A percentile compares a stretch with the other conserved stretches of the same genome.
phyloP scores from a whole-genome alignment of 306 rosid genomes.

The Pyrus betulifolia region DNA sequence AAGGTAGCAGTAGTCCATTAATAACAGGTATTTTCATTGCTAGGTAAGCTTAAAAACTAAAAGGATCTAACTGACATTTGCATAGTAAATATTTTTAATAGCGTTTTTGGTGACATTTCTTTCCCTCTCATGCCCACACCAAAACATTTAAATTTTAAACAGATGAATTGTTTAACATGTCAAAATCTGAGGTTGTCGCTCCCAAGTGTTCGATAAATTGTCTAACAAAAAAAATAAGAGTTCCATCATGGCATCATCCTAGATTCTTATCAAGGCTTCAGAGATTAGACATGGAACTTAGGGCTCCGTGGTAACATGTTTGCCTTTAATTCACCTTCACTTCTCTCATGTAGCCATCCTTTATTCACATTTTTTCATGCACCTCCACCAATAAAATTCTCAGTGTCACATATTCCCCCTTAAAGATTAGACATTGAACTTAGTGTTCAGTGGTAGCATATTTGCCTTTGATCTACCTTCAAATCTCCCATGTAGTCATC shows the following conservation, averaged over 20 bases:
- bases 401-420: neutral
- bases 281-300: neutral
- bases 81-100: neutral
- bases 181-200: neutral
- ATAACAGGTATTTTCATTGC: neutral
- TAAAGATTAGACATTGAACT: neutral
- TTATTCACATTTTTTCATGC: neutral
- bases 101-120: neutral
- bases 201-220: neutral
- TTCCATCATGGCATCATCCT: neutral
- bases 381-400: neutral
- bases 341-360: neutral
- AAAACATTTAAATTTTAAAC: neutral
- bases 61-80: neutral
- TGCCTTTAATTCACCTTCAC: neutral
- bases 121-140: neutral
- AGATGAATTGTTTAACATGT: neutral
- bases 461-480: neutral
- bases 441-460: neutral
- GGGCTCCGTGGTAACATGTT: neutral
- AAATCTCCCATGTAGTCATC: neutral
- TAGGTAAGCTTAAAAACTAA: neutral
- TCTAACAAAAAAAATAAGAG: neutral
- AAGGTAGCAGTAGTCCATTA: neutral
- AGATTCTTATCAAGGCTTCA: neutral